These are phyloP conservation scores for Streptanthus diversifolius DNA, from an alignment of 345 rosid species.

Conservation along the genomic window DNA sequence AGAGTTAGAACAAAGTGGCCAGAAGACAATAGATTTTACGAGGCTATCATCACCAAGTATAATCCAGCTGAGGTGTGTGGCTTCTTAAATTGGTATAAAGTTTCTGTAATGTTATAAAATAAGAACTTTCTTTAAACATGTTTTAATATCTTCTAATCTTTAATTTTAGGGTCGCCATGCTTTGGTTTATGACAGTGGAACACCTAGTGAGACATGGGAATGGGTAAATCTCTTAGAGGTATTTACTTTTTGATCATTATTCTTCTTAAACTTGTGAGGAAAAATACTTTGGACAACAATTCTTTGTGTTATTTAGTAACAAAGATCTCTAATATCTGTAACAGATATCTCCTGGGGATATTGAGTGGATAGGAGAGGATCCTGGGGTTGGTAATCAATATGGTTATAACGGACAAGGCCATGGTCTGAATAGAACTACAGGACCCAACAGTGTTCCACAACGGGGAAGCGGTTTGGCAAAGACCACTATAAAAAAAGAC, in stretches of 20 bases:
- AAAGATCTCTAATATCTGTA: background rate
- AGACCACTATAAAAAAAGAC: conserved; percentile 66
- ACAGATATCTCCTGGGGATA: conserved; percentile 81
- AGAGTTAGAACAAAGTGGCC: conserved; percentile 89
- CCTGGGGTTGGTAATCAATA: conserved; percentile 55
- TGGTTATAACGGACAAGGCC: conserved; percentile 42
- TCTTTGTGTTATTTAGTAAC: background rate
- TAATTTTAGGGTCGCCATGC: conserved; percentile 69
- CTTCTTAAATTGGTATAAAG: conserved; percentile 13
- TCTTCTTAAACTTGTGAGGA: background rate
- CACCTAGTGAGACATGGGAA: conserved; percentile 82
- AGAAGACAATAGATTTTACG: conserved; percentile 88
- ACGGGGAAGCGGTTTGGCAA: conserved; percentile 56
- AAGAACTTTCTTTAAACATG: background rate
- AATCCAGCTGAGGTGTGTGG: conserved; percentile 52
- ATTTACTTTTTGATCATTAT: conserved; percentile 2
- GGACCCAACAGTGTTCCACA: conserved; percentile 49
- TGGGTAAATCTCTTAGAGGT: conserved; percentile 93
- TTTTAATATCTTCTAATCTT: background rate
- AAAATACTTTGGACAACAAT: background rate
- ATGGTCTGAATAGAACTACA: conserved; percentile 44
- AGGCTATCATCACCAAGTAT: conserved; percentile 76
- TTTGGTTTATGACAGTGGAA: conserved; percentile 74
- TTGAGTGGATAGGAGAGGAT: conserved; percentile 72
- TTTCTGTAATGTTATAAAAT: background rate